phyloP scores from a whole-genome alignment of 2,329 filamentous ascomycete genomes.

The Exophiala viscosa region DNA sequence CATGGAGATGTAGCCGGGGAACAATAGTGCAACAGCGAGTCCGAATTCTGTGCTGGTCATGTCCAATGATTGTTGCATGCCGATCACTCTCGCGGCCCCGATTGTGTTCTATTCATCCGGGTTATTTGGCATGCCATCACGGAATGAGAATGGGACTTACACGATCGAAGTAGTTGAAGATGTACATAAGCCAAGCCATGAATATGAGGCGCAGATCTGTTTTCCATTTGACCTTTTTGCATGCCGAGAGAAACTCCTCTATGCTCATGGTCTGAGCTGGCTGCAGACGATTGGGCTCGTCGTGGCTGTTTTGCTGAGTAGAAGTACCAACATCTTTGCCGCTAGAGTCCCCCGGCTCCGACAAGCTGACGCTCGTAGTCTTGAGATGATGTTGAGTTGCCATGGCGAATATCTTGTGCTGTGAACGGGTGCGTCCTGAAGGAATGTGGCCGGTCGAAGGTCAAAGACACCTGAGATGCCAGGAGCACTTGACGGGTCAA shows the following conservation, averaged over 20 bases:
- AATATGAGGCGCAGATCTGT: neutral
- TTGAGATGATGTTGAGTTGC: neutral
- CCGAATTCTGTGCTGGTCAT: neutral
- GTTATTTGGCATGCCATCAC: neutral
- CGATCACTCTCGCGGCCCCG: neutral
- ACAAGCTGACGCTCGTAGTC: neutral
- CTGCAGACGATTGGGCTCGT: neutral
- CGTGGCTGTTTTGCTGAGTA: neutral
- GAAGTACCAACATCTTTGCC: neutral
- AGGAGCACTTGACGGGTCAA: too few species aligned
- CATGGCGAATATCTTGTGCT: neutral
- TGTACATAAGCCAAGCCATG: neutral
- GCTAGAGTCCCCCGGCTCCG: neutral
- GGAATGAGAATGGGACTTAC: neutral
- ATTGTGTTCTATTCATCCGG: neutral
- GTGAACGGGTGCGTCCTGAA: too few species aligned
- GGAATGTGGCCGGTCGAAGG: too few species aligned
- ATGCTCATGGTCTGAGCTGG: neutral
- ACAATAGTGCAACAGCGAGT: constrained; percentile 28
- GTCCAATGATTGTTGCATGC: neutral
- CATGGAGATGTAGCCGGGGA: constrained; percentile 61
- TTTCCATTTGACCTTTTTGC: neutral
- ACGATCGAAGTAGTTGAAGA: neutral
- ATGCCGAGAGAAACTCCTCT: neutral
- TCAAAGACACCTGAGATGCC: too few species aligned